These are phyloP conservation scores for Sordariomycetes sp. DNA, from an alignment of 2,329 filamentous ascomycete species.

Conservation along the genomic window DNA sequence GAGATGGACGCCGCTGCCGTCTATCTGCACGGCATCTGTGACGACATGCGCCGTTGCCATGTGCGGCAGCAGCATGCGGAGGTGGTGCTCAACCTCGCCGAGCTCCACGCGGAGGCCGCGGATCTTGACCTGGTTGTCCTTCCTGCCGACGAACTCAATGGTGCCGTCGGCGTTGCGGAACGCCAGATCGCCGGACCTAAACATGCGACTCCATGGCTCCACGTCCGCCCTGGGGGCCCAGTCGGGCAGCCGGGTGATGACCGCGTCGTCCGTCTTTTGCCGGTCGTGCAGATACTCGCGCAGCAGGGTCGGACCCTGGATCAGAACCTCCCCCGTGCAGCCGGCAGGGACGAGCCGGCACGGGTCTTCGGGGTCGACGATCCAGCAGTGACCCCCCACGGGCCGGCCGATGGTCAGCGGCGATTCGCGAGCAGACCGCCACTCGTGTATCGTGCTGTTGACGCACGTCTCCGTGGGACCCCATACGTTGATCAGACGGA, in stretches of 20 bases:
- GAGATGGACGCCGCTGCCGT: background rate
- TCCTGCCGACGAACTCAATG: slow-evolving; percentile 37
- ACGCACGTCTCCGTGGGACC: slow-evolving; percentile 19
- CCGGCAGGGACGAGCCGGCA: too few relatives aligned
- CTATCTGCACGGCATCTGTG: slow-evolving; percentile 3
- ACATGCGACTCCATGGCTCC: too few relatives aligned
- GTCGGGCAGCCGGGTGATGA: too few relatives aligned
- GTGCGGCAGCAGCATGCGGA: background rate
- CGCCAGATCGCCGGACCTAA: slow-evolving; percentile 36
- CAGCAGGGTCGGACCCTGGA: too few relatives aligned
- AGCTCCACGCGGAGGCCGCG: slow-evolving; percentile 48
- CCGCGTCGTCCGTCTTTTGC: too few relatives aligned
- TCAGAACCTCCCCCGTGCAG: too few relatives aligned
- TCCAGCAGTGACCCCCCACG: too few relatives aligned
- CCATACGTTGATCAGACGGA: background rate
- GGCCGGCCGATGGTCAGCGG: too few relatives aligned
- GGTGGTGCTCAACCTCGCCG: slow-evolving; percentile 8
- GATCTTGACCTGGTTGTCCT: slow-evolving; percentile 49
- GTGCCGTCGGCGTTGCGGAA: slow-evolving; percentile 28
- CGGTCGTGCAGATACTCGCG: too few relatives aligned
- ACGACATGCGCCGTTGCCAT: background rate
- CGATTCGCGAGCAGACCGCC: too few relatives aligned
- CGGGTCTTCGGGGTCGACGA: too few relatives aligned
- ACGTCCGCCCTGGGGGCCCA: too few relatives aligned
- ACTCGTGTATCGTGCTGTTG: background rate